Conservation (phyloP, 768 basidiomycete species). For the Pulveroboletus ravenelii region DNA sequence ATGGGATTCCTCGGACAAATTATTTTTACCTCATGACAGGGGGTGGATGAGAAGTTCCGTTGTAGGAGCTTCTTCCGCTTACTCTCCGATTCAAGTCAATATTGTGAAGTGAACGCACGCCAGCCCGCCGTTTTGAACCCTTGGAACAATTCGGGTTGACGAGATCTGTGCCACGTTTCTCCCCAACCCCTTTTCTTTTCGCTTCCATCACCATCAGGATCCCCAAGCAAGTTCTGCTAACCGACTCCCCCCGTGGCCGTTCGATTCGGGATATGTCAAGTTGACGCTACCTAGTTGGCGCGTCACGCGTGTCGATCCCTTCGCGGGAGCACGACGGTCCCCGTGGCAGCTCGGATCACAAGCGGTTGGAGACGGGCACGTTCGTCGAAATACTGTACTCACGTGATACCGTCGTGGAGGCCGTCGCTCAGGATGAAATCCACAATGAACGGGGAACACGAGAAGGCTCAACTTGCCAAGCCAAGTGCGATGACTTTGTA, state of each 20-base stretch:
- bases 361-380: not conserved
- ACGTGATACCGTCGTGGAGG: constrained; percentile 5
- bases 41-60: too few relatives aligned
- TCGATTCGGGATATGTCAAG: not conserved
- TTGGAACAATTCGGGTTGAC: not conserved
- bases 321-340: constrained; percentile 1
- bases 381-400: constrained; percentile 1
- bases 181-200: constrained; percentile 6
- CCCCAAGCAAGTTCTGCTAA: not conserved
- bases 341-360: constrained; percentile 5
- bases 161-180: constrained; percentile 4
- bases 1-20: too few relatives aligned
- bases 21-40: too few relatives aligned
- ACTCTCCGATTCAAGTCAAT: too few relatives aligned
- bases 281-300: constrained; percentile 1
- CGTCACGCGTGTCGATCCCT: not conserved
- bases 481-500: constrained; percentile 2
- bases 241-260: not conserved
- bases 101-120: not conserved
- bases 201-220: constrained; percentile 1
- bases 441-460: not conserved
- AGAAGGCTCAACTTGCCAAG: constrained; percentile 10
- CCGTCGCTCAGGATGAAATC: not conserved
- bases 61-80: not conserved
- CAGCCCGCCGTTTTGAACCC: not conserved